phyloP scores from a whole-genome alignment of 371 early-diverging fungal species.

The Umbelopsis sp. region DNA sequence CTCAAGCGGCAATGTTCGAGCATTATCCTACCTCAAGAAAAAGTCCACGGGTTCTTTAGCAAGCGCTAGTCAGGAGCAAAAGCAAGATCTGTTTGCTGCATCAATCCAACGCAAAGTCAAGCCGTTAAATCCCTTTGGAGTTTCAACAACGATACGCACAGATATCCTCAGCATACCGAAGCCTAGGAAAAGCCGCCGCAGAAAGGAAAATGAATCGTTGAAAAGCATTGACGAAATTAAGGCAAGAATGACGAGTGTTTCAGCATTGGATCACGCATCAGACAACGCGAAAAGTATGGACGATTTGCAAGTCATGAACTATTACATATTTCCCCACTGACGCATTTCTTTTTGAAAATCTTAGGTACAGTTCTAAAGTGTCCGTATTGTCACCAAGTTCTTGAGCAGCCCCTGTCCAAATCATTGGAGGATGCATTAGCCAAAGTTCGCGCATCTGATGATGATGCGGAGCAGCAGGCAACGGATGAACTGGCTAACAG shows the following conservation, averaged over 20 bases:
- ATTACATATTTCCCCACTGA: neutral
- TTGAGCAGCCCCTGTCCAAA: neutral
- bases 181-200: neutral
- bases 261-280: neutral
- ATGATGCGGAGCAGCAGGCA: neutral
- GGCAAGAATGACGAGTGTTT: constrained; percentile 3
- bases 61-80: neutral
- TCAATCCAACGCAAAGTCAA: neutral
- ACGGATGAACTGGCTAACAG: neutral
- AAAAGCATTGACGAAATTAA: neutral
- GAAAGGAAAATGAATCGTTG: neutral
- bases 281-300: neutral
- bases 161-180: neutral
- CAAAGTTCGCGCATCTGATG: neutral
- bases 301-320: no score
- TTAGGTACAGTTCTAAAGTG: neutral
- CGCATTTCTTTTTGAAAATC: neutral
- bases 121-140: neutral
- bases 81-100: constrained; percentile 1
- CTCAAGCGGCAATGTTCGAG: neutral
- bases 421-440: neutral
- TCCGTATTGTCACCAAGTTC: constrained; percentile 3
- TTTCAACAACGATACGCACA: neutral
- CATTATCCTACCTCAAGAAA: constrained; percentile 14
- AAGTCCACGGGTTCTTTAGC: neutral